These are phyloP conservation scores for Coemansia sp. DNA, from an alignment of 192 early-diverging fungal genomes.

Conservation along the genomic window DNA sequence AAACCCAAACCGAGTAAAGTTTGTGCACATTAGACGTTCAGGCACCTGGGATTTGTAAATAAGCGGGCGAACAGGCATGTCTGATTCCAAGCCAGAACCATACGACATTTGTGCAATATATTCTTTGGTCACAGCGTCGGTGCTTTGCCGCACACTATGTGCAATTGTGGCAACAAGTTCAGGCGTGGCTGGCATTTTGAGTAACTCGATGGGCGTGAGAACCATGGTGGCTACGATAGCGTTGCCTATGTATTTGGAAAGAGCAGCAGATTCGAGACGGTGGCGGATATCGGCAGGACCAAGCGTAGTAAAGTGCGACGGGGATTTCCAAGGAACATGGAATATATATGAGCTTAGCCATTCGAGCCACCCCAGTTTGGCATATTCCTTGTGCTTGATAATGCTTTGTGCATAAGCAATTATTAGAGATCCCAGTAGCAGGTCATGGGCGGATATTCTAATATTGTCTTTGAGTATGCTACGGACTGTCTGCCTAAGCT, in stretches of 20 bases:
- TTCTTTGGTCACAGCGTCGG: neutral
- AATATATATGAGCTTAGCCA: neutral
- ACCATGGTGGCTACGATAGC: neutral
- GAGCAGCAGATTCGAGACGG: neutral
- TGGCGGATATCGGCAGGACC: constrained; percentile 2
- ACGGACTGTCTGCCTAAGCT: neutral
- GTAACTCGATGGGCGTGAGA: neutral
- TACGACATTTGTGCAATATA: constrained; percentile 11
- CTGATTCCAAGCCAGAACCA: neutral
- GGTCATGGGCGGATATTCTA: constrained; percentile 18
- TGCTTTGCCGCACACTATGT: neutral
- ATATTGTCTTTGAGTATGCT: neutral
- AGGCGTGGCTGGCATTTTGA: constrained; percentile 4
- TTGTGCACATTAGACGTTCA: neutral
- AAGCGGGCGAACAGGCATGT: neutral
- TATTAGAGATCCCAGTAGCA: constrained; percentile 4
- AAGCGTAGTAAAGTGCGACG: neutral
- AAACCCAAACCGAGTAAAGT: constrained; percentile 4
- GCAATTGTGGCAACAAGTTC: neutral
- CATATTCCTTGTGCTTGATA: neutral
- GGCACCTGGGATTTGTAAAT: neutral
- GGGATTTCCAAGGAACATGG: neutral
- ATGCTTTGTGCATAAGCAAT: constrained; percentile 13
- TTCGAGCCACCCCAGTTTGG: neutral
- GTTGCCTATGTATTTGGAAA: constrained; percentile 6